phyloP scores from a whole-genome alignment of 140 eudicot genomes.

The Stevia rebaudiana region DNA sequence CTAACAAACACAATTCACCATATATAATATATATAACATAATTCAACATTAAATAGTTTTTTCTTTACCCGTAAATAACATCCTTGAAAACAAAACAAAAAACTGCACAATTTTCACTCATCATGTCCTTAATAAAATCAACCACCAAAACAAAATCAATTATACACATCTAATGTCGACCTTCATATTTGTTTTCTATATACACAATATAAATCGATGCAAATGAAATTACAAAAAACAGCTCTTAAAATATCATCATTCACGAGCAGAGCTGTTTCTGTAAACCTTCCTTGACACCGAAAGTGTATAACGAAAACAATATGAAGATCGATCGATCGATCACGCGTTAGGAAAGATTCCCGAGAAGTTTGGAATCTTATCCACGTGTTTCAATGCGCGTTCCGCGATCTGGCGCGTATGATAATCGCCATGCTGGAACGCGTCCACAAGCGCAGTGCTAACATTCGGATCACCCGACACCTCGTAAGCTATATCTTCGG shows the following conservation, averaged over 20 bases:
- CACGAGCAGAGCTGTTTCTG: no score
- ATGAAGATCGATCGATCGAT: conserved; percentile 15
- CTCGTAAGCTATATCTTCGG: conserved; percentile 56
- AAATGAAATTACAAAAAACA: no score
- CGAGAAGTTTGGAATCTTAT: conserved; percentile 85
- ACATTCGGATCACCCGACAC: conserved; percentile 68
- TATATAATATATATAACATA: background rate
- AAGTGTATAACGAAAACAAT: conserved; percentile 30
- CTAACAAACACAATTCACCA: background rate
- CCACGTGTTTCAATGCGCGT: conserved; percentile 71
- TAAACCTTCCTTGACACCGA: conserved; percentile 17
- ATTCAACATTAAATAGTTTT: background rate
- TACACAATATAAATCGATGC: conserved; percentile 15
- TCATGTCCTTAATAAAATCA: conserved; percentile 21
- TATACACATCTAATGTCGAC: conserved; percentile 24
- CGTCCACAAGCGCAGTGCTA: conserved; percentile 76
- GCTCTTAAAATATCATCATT: no score
- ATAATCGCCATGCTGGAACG: conserved; percentile 84
- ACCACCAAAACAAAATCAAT: conserved; percentile 29
- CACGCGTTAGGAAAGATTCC: conserved; percentile 63
- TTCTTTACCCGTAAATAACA: background rate
- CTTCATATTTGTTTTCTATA: conserved; percentile 25
- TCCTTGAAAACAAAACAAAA: background rate
- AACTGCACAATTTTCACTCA: conserved; percentile 37
- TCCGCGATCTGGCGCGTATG: conserved; percentile 88